Base-by-base conservation (phyloP, 2,329 filamentous ascomycete genomes). In the Atkinsonella texensis region DNA sequence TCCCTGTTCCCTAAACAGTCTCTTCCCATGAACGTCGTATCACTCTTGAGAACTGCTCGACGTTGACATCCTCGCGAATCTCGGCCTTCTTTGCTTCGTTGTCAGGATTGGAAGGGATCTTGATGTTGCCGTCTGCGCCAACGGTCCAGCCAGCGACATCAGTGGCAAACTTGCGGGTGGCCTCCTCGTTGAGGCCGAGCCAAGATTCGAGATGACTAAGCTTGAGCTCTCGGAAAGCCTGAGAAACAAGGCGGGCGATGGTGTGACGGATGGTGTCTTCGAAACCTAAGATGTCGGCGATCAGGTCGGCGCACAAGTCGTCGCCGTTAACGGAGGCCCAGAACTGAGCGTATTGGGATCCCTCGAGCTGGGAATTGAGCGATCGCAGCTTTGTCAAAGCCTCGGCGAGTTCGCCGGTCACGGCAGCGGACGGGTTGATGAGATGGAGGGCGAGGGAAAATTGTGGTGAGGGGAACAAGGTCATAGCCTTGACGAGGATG, bases 21-120 rank as follows among this genome's bases (percentile, higher is more conserved):
- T 91, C 86, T 74, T 95, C 89, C 76, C 89, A 95, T 48, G 87
- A 85, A 63, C 90, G 79, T 69, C 85, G 79, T 57, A 95, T 81
- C 55, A 95, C 83, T 59, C 88, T 77, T 49, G 81, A 74, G 69
- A 90, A 90, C 74, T 89, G 89, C 60, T 93, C 87, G 54, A 95
- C 84, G 70, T 86, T 89, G 64, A 98, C 93, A 58, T 93, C 90
- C 76, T 98, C 93, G 62, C 90, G 81, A 63, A 96, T 94, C 68
- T 96, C 87, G 41, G 89, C 85, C 70, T 93, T 93, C 76, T 94
- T 89, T 44, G 89, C 93, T 80, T 97, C 91, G 68, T 96, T 96
- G 72, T 98, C 93, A 65, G 93, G 87, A 74, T 98, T 98, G 63
- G 84, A 75, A 52, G 93, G 93, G 52, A 98, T 80, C 68, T 81